These are phyloP conservation scores for Fusarium sp. DNA, from an alignment of 2,329 filamentous ascomycete genomes.

Conservation along the genomic window DNA sequence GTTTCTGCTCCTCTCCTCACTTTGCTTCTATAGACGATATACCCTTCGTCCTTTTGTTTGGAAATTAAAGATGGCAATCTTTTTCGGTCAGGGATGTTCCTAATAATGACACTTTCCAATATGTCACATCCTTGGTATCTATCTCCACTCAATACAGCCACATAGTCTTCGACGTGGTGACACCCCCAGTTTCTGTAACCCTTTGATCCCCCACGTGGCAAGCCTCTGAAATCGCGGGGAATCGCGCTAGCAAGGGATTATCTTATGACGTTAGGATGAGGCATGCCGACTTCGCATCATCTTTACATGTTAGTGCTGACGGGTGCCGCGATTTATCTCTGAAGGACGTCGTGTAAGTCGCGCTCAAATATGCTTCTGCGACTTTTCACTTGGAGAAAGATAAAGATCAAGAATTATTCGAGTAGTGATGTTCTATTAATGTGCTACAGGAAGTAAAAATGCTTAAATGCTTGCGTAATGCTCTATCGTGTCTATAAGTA, in stretches of 20 bases:
- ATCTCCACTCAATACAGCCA: no score
- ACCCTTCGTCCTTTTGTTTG: no score
- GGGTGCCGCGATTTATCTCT: neutral
- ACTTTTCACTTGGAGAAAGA: neutral
- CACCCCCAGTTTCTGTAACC: no score
- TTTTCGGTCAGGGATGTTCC: no score
- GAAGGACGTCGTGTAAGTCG: neutral
- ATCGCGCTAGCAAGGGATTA: neutral
- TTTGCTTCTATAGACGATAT: no score
- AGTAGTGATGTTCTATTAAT: neutral
- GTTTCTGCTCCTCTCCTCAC: no score
- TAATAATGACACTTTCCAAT: no score
- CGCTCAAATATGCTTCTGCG: neutral
- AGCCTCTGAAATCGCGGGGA: no score
- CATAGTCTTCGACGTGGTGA: no score
- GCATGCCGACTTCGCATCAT: neutral
- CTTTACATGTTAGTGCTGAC: neutral
- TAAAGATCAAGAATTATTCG: neutral
- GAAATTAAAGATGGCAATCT: no score
- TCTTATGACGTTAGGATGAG: neutral
- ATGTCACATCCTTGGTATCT: no score
- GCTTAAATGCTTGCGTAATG: neutral
- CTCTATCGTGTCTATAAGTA: neutral
- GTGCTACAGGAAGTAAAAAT: neutral
- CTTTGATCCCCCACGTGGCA: no score